Percentiles rank a stretch among this genome's conserved stretches.
phyloP scores from a whole-genome alignment of 768 basidiomycete species.

The Terana coerulea region DNA sequence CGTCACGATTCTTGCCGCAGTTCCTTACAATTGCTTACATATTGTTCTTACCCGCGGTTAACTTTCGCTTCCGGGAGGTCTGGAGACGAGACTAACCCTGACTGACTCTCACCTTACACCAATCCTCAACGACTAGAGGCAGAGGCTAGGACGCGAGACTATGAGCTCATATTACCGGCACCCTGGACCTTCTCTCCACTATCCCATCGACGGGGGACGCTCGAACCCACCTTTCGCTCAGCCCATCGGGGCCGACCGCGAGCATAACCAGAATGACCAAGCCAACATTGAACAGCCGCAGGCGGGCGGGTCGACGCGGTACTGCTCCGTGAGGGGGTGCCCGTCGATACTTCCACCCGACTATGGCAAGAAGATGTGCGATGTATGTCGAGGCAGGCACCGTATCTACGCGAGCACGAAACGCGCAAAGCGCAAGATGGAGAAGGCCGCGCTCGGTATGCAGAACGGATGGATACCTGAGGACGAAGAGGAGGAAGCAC shows the following conservation, averaged over 20 bases:
- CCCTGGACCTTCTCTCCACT: neutral
- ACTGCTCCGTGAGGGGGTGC: constrained; percentile 47
- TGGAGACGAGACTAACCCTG: too few species aligned
- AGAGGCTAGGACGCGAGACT: neutral
- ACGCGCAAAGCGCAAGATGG: constrained; percentile 44
- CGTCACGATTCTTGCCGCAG: too few species aligned
- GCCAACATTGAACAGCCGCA: neutral
- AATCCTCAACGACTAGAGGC: constrained; percentile 5
- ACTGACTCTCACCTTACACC: too few species aligned
- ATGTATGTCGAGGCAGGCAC: constrained; percentile 45
- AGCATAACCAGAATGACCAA: neutral
- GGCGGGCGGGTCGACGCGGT: neutral
- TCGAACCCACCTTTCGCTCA: neutral
- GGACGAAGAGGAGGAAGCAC: constrained; percentile 9
- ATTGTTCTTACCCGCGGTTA: too few species aligned
- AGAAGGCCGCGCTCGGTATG: constrained; percentile 37
- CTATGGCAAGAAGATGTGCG: constrained; percentile 48
- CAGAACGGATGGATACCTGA: constrained; percentile 24
- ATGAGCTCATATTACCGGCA: constrained; percentile 11
- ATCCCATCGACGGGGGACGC: neutral
- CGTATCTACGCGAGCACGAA: constrained; percentile 50
- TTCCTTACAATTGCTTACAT: too few species aligned
- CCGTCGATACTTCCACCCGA: constrained; percentile 26
- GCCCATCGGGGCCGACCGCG: neutral
- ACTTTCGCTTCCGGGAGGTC: too few species aligned